A percentile compares a stretch with the other conserved stretches of the same genome.
Conservation (phyloP, 805 yeast species). For the Zygosaccharomyces siamensis region DNA sequence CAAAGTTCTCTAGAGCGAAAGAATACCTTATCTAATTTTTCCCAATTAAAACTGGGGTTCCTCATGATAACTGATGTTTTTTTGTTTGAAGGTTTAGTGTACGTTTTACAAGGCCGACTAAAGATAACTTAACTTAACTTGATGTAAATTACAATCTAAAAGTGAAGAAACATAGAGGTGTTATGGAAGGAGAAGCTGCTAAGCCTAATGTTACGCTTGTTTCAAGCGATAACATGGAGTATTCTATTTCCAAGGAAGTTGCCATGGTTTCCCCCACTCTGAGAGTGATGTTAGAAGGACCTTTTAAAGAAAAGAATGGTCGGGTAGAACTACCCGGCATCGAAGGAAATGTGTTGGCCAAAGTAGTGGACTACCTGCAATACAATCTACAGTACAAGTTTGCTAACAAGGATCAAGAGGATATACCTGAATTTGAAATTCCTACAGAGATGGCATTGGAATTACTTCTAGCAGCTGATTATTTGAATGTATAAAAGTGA, state of each 20-base stretch:
- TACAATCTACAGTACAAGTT: slow-evolving; percentile 66
- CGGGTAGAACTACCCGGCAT: slow-evolving; percentile 56
- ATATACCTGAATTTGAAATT: slow-evolving; percentile 79
- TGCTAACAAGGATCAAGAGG: slow-evolving; percentile 42
- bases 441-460: slow-evolving; percentile 95
- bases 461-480: slow-evolving; percentile 88
- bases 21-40: slow-evolving; percentile 63
- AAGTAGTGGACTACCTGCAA: slow-evolving; percentile 79
- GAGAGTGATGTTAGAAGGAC: slow-evolving; percentile 49
- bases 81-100: not conserved
- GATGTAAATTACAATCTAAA: not conserved
- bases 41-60: slow-evolving; percentile 62
- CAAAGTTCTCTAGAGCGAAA: slow-evolving; percentile 48
- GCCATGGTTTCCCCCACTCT: slow-evolving; percentile 70
- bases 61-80: slow-evolving; percentile 4
- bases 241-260: slow-evolving; percentile 61
- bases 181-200: not conserved
- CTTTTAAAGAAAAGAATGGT: slow-evolving; percentile 57
- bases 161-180: not conserved
- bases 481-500: slow-evolving; percentile 31
- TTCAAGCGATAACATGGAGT: slow-evolving; percentile 66
- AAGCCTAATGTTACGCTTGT: slow-evolving; percentile 53
- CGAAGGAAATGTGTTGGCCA: slow-evolving; percentile 65
- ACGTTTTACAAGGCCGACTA: not conserved
- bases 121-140: not conserved